phyloP scores from a whole-genome alignment of 2,329 filamentous ascomycete species.

The Talaromyces sp. region DNA sequence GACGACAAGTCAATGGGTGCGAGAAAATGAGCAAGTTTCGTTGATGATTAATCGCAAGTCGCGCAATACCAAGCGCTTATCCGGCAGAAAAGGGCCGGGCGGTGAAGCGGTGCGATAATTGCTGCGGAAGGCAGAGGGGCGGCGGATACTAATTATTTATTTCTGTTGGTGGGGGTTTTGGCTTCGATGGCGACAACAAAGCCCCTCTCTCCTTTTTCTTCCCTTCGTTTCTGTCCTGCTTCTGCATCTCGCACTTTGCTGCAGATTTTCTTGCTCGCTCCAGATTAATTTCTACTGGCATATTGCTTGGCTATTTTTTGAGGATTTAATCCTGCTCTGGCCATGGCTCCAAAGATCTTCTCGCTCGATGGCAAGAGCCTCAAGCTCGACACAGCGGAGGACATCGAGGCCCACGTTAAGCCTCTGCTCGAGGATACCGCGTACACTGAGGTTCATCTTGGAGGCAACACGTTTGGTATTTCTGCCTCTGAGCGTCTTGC shows the following conservation, averaged over 20 bases:
- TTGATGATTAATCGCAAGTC: background rate
- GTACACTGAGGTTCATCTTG: slow-evolving; percentile 71
- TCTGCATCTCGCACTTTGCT: background rate
- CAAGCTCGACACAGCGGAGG: slow-evolving; percentile 82
- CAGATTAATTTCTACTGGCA: background rate
- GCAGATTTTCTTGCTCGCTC: background rate
- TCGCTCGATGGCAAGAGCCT: slow-evolving; percentile 86
- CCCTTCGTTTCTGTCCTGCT: background rate
- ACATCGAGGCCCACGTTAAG: slow-evolving; percentile 78
- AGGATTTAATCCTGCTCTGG: background rate
- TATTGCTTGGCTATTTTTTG: background rate
- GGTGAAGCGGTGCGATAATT: background rate
- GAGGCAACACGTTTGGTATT: slow-evolving; percentile 89
- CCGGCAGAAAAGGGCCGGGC: background rate
- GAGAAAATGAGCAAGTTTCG: background rate
- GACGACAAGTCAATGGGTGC: background rate
- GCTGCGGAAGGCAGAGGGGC: background rate
- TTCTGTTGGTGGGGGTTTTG: background rate
- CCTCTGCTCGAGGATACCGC: slow-evolving; percentile 64
- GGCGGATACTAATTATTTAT: background rate
- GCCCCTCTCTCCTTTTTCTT: slow-evolving; percentile 2
- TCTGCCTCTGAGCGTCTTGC: slow-evolving; percentile 81
- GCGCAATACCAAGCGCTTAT: background rate
- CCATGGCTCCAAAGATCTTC: slow-evolving; percentile 53
- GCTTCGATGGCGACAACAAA: background rate